A percentile compares a stretch with the other conserved stretches of the same genome.
Evolutionary conservation across 768 basidiomycete genomes (phyloP).

Genomic region (Pleurotus platypus): DNA sequence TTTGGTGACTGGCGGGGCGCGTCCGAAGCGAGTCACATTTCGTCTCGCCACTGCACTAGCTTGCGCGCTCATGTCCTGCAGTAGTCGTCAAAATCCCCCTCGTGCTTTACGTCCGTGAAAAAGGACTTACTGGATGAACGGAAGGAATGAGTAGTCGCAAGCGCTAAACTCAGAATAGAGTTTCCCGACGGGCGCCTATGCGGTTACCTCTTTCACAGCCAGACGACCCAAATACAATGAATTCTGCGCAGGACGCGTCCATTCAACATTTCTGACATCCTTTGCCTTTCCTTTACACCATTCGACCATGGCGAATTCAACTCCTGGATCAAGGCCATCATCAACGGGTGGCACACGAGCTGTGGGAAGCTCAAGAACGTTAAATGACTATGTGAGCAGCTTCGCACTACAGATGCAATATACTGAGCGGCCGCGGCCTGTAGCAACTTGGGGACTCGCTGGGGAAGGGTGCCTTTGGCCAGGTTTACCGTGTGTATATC

Average conservation of each 20-base stretch:
- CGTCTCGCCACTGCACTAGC: constrained; percentile 8
- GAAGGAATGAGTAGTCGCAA: too few relatives aligned
- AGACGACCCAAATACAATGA: constrained; percentile 5
- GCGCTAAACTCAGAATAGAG: too few relatives aligned
- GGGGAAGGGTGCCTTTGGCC: constrained; percentile 97
- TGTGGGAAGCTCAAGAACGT: constrained; percentile 3
- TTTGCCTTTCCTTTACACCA: not conserved
- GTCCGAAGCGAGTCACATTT: constrained; percentile 46
- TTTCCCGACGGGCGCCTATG: too few relatives aligned
- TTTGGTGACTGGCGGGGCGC: constrained; percentile 41
- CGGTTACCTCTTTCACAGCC: not conserved
- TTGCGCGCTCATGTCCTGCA: not conserved
- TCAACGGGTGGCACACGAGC: constrained; percentile 7
- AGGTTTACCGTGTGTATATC: constrained; percentile 81
- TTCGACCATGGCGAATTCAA: not conserved
- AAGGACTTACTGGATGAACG: too few relatives aligned
- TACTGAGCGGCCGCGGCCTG: not conserved
- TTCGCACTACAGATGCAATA: not conserved
- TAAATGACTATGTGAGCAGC: constrained; percentile 5
- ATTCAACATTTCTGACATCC: not conserved
- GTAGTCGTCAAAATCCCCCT: too few relatives aligned
- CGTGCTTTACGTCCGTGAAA: too few relatives aligned
- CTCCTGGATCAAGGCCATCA: constrained; percentile 5
- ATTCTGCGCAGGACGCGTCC: constrained; percentile 6
- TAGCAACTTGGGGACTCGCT: constrained; percentile 95